Evolutionary conservation across 1,139 yeast genomes (phyloP).

Genomic region (Lodderomyces jiufengensis): DNA sequence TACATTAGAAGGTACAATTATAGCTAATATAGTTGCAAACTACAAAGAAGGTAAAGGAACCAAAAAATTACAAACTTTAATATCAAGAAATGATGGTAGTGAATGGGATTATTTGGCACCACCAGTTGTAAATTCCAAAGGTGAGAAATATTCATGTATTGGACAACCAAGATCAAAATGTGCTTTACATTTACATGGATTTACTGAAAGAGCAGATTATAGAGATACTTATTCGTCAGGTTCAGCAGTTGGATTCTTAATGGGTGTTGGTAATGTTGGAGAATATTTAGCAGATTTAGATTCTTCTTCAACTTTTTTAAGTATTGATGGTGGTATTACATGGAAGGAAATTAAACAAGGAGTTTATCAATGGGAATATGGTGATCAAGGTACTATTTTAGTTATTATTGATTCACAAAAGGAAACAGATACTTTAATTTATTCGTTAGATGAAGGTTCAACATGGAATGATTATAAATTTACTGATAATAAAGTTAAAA

Average conservation of each 20-base stretch:
- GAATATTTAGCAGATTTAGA: conserved; percentile 43
- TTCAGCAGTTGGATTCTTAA: conserved; percentile 81
- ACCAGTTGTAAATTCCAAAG: conserved; percentile 62
- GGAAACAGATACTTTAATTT: conserved; percentile 55
- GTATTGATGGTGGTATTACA: conserved; percentile 83
- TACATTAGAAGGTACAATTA: conserved; percentile 82
- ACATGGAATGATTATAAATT: conserved; percentile 72
- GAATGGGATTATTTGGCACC: conserved; percentile 74
- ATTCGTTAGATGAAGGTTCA: conserved; percentile 77
- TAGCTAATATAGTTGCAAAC: conserved; percentile 67
- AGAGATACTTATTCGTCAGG: conserved; percentile 87
- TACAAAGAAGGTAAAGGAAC: conserved; percentile 20
- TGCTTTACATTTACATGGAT: conserved; percentile 85
- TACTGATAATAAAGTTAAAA: conserved; percentile 49
- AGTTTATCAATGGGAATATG: conserved; percentile 87
- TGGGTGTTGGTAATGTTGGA: conserved; percentile 93
- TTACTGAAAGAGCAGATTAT: conserved; percentile 77
- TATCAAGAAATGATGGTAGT: conserved; percentile 91
- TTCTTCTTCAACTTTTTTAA: conserved; percentile 66
- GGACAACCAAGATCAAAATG: conserved; percentile 56
- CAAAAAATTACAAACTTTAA: conserved; percentile 66
- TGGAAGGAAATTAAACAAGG: conserved; percentile 83
- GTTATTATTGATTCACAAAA: conserved; percentile 62
- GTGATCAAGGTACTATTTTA: conserved; percentile 88
- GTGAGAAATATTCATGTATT: conserved; percentile 52